Percentiles rank a stretch among this genome's conserved stretches.
Conservation (phyloP, 2,329 filamentous ascomycete genomes). For the Paramyrothecium roridum region DNA sequence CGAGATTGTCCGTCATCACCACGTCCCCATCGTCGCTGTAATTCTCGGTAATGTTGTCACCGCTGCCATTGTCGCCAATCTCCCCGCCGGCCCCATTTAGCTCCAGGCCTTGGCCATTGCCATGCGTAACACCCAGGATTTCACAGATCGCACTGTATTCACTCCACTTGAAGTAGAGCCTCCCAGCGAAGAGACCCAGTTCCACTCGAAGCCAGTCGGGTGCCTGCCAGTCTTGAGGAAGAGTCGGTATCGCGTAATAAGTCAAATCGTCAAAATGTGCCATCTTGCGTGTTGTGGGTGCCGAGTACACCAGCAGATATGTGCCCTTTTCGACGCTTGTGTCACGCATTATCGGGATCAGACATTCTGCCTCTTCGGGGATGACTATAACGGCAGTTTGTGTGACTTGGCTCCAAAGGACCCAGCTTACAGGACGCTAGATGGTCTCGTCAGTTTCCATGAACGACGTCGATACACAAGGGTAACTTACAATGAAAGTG, state of each 20-base stretch:
- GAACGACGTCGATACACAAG: neutral
- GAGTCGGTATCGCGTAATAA: slow-evolving; percentile 49
- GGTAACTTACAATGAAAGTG: slow-evolving; percentile 15
- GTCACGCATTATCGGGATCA: slow-evolving; percentile 42
- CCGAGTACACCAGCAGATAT: slow-evolving; percentile 51
- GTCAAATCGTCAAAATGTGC: slow-evolving; percentile 52
- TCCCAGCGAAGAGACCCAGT: slow-evolving; percentile 57
- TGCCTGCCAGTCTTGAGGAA: slow-evolving; percentile 39
- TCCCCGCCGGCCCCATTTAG: neutral
- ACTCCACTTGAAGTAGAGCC: slow-evolving; percentile 54
- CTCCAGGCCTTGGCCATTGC: neutral
- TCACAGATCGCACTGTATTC: slow-evolving; percentile 36
- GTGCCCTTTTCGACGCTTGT: slow-evolving; percentile 2
- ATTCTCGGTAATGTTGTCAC: neutral
- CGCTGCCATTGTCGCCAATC: neutral
- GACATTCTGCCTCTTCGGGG: slow-evolving; percentile 57
- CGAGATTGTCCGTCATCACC: neutral
- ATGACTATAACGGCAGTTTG: slow-evolving; percentile 53
- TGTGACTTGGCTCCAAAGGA: slow-evolving; percentile 48
- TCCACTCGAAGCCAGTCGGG: slow-evolving; percentile 55
- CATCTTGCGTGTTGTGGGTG: slow-evolving; percentile 48
- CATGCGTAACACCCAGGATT: slow-evolving; percentile 25
- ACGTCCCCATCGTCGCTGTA: neutral
- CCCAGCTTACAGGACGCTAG: slow-evolving; percentile 53
- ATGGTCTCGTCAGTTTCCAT: slow-evolving; percentile 4